phyloP scores from a whole-genome alignment of 352 stramenopile genomes.

The Thraustochytrium sp. region DNA sequence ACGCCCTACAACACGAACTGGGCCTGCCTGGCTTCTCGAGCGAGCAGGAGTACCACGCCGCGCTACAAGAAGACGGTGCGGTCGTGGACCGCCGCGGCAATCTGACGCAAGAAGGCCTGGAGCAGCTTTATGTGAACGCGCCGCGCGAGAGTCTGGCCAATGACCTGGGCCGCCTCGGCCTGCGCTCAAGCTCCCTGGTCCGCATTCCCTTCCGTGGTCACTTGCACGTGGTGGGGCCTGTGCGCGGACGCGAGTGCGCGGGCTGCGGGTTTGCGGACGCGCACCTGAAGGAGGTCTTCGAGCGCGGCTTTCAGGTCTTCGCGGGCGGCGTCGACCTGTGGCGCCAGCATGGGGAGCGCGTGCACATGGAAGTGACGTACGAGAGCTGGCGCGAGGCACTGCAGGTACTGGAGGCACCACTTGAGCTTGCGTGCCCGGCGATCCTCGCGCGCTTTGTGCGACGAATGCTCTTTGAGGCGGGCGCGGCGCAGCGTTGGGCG shows the following conservation, averaged over 20 bases:
- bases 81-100: background rate
- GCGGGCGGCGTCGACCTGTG: background rate
- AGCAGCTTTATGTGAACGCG: background rate
- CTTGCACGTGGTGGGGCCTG: background rate
- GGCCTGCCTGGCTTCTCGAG: background rate
- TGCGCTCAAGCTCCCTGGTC: background rate
- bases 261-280: background rate
- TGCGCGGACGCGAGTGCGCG: background rate
- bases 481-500: background rate
- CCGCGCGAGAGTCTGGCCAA: background rate
- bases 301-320: background rate
- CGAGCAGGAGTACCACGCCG: background rate
- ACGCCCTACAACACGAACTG: background rate
- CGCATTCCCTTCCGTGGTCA: background rate
- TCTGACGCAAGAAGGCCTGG: background rate
- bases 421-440: too few relatives aligned
- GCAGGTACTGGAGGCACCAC: background rate
- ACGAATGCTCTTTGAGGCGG: background rate
- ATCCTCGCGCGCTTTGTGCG: background rate
- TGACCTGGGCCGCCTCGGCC: background rate
- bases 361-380: background rate
- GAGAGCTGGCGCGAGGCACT: background rate
- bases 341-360: background rate
- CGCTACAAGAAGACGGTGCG: background rate
- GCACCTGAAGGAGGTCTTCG: background rate